Conservation (phyloP, 202 grass and related monocot genomes). For the Digitaria exilis region DNA sequence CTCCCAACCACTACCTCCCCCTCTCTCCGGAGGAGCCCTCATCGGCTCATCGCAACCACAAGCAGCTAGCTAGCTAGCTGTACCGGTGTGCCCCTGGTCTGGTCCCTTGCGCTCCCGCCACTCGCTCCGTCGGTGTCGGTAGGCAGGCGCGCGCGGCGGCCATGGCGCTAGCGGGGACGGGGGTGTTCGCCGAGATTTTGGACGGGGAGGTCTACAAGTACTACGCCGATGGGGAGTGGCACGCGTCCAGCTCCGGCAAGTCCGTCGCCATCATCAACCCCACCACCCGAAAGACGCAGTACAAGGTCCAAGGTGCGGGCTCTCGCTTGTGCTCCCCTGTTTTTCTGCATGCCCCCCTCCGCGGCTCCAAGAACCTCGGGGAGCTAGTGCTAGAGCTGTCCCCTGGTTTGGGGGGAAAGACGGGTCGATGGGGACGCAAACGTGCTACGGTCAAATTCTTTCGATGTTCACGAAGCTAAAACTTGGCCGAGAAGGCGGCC, state of each 20-base stretch:
- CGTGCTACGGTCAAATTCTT: not conserved
- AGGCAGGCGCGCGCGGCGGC: not conserved
- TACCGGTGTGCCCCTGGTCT: not conserved
- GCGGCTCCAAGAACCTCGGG: slow-evolving; percentile 22
- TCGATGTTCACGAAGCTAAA: slow-evolving; percentile 35
- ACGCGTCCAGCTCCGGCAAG: slow-evolving; percentile 76
- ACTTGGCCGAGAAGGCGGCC: slow-evolving; percentile 20
- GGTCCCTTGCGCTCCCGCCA: not conserved
- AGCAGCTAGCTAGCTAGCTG: not conserved
- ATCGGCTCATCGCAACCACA: slow-evolving; percentile 13
- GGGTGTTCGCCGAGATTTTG: slow-evolving; percentile 71
- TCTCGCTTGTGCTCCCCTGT: not conserved
- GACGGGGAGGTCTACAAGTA: slow-evolving; percentile 86
- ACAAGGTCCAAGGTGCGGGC: slow-evolving; percentile 77
- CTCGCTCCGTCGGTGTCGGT: not conserved
- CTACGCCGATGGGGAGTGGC: slow-evolving; percentile 94
- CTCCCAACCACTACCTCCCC: slow-evolving; percentile 23
- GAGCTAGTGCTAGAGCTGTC: not conserved
- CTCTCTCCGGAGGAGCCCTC: slow-evolving; percentile 27
- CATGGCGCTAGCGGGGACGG: slow-evolving; percentile 67
- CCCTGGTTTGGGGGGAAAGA: not conserved
- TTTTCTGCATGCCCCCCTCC: not conserved
- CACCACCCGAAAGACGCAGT: slow-evolving; percentile 80
- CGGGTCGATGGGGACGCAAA: slow-evolving; percentile 16
- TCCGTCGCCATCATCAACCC: slow-evolving; percentile 93